These are phyloP conservation scores for Lophium mytilinum DNA, from an alignment of 495 filamentous ascomycete genomes.

Conservation along the genomic window DNA sequence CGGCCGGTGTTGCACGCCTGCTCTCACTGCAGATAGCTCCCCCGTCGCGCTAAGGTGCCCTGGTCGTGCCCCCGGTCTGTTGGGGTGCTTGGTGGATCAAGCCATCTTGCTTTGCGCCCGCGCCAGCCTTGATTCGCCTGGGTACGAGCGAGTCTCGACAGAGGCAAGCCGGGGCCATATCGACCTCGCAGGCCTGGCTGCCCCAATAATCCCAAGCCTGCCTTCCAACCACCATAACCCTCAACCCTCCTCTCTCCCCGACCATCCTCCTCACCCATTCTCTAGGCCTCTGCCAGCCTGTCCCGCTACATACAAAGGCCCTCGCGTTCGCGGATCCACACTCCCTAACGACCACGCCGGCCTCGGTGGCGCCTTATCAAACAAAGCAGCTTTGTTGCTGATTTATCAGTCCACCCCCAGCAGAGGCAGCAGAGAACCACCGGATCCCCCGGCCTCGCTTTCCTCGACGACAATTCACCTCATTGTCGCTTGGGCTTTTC, in stretches of 20 bases:
- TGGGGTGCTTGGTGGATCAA: slow-evolving; percentile 13
- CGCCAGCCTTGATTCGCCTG: slow-evolving; percentile 6
- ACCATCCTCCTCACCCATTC: slow-evolving; percentile 3
- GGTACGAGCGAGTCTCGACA: background rate
- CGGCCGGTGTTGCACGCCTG: no score
- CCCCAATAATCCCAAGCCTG: slow-evolving; percentile 14
- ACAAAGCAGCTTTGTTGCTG: background rate
- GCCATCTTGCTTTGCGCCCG: background rate
- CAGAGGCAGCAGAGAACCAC: slow-evolving; percentile 1
- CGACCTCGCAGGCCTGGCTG: slow-evolving; percentile 14
- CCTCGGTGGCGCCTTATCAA: slow-evolving; percentile 7
- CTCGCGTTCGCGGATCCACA: slow-evolving; percentile 1
- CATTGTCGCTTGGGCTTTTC: slow-evolving; percentile 1
- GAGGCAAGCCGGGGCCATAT: slow-evolving; percentile 15
- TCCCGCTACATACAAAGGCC: slow-evolving; percentile 12
- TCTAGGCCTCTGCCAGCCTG: slow-evolving; percentile 22
- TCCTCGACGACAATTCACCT: background rate
- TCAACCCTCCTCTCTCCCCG: slow-evolving; percentile 13
- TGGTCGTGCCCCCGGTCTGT: slow-evolving; percentile 9
- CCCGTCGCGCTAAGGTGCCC: no score
- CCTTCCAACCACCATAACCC: slow-evolving; percentile 10
- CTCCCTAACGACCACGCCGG: slow-evolving; percentile 1
- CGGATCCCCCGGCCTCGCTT: slow-evolving; percentile 5
- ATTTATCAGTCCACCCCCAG: slow-evolving; percentile 1
- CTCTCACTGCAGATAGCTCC: no score